phyloP scores from a whole-genome alignment of 257 asterid genomes.

The Nicotiana otophora region DNA sequence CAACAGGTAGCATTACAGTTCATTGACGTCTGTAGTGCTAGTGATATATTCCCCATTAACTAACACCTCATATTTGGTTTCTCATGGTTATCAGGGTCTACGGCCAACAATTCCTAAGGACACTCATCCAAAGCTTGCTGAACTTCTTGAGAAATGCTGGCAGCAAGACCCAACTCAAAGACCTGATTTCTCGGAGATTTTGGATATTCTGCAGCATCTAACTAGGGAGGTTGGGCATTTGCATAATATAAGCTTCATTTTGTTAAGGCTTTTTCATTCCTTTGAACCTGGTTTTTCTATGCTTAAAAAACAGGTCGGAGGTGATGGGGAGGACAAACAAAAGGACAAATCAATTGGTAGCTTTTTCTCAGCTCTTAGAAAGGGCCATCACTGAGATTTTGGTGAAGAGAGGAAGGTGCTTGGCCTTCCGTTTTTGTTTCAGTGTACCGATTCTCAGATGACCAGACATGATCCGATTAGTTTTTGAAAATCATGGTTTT shows the following conservation, averaged over 20 bases:
- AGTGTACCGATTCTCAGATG: background rate
- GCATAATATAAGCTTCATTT: background rate
- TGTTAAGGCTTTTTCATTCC: background rate
- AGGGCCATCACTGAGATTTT: slow-evolving; percentile 31
- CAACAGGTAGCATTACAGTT: slow-evolving; percentile 27
- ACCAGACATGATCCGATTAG: background rate
- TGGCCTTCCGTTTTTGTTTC: background rate
- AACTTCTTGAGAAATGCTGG: slow-evolving; percentile 48
- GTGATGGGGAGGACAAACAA: slow-evolving; percentile 30
- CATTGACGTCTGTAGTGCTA: background rate
- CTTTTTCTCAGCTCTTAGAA: slow-evolving; percentile 33
- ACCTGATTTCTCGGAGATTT: slow-evolving; percentile 45
- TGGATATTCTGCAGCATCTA: slow-evolving; percentile 29
- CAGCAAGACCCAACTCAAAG: slow-evolving; percentile 45
- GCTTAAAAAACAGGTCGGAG: slow-evolving; percentile 26
- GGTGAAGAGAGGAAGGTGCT: background rate
- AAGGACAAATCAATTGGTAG: slow-evolving; percentile 34
- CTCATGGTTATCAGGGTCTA: slow-evolving; percentile 27
- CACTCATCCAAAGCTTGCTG: slow-evolving; percentile 41
- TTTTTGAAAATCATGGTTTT: background rate
- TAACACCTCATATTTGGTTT: background rate
- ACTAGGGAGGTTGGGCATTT: slow-evolving; percentile 30
- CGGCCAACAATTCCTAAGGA: slow-evolving; percentile 45
- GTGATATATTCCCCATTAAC: background rate
- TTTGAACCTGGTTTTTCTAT: background rate